Evolutionary conservation across 352 stramenopile species (phyloP).

Genomic region (Phytophthora capsici): DNA sequence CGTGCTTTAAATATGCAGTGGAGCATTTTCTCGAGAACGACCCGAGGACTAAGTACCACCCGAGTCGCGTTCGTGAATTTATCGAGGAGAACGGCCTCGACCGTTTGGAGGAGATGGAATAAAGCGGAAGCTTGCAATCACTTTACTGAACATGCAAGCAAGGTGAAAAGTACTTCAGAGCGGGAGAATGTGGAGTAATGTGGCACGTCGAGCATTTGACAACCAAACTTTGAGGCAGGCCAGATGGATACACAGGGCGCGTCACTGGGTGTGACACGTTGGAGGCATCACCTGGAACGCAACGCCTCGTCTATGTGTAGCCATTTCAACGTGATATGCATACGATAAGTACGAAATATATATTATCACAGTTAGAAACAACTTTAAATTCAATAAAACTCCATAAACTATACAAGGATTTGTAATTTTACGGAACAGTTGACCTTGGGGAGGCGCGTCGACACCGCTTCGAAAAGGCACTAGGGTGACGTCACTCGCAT

Average conservation of each 20-base stretch:
- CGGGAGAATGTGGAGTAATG: too few relatives aligned
- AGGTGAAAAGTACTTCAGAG: too few relatives aligned
- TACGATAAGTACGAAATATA: background rate
- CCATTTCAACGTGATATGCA: background rate
- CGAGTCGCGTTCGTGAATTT: background rate
- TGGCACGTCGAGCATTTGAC: too few relatives aligned
- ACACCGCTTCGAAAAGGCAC: conserved; percentile 2
- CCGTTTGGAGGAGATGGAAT: background rate
- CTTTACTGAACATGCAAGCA: too few relatives aligned
- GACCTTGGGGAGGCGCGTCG: background rate
- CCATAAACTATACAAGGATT: too few relatives aligned
- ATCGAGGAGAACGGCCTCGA: background rate
- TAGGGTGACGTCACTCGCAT: conserved; percentile 25
- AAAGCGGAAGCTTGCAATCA: background rate
- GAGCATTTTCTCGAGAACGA: background rate
- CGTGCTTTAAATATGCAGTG: background rate
- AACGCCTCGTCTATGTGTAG: conserved; percentile 17
- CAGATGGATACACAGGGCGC: conserved; percentile 18
- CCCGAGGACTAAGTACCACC: background rate
- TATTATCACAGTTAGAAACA: too few relatives aligned
- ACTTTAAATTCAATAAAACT: too few relatives aligned
- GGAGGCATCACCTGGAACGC: conserved; percentile 4
- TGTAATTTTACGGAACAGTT: too few relatives aligned
- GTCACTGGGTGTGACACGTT: conserved; percentile 13
- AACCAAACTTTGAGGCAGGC: conserved; percentile 3